Percentiles rank a stretch among this genome's conserved stretches.
Evolutionary conservation across 495 filamentous ascomycete genomes (phyloP).

Genomic region (Penicillium chermesinum): DNA sequence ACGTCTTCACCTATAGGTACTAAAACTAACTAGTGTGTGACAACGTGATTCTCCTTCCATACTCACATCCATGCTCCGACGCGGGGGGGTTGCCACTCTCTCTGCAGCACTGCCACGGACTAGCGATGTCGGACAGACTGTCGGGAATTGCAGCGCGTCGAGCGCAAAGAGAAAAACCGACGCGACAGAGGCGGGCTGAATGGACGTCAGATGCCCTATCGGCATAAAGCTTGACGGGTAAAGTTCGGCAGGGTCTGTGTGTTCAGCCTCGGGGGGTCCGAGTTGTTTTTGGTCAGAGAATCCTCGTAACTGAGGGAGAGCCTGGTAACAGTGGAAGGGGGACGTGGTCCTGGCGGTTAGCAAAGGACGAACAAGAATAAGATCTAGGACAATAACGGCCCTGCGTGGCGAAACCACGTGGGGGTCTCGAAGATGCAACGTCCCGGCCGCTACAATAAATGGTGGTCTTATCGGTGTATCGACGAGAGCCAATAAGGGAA

Average conservation of each 20-base stretch:
- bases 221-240: neutral
- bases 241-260: neutral
- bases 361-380: no score
- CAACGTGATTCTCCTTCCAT: no score
- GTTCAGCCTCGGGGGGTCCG: no score
- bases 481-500: neutral
- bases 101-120: neutral
- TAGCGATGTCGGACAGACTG: neutral
- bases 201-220: neutral
- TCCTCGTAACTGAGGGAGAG: no score
- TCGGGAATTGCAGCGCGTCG: neutral
- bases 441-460: slow-evolving; percentile 3
- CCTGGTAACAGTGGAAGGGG: no score
- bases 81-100: neutral
- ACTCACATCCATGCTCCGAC: neutral
- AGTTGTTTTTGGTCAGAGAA: no score
- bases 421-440: slow-evolving; percentile 10
- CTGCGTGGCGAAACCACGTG: slow-evolving; percentile 16
- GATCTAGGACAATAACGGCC: slow-evolving; percentile 11
- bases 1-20: no score
- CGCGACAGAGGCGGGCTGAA: neutral
- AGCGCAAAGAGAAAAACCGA: neutral
- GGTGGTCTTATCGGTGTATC: slow-evolving; percentile 7
- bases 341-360: no score
- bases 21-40: no score